Base-by-base conservation (phyloP, 306 rosid genomes). In the Lablab purpureus region DNA sequence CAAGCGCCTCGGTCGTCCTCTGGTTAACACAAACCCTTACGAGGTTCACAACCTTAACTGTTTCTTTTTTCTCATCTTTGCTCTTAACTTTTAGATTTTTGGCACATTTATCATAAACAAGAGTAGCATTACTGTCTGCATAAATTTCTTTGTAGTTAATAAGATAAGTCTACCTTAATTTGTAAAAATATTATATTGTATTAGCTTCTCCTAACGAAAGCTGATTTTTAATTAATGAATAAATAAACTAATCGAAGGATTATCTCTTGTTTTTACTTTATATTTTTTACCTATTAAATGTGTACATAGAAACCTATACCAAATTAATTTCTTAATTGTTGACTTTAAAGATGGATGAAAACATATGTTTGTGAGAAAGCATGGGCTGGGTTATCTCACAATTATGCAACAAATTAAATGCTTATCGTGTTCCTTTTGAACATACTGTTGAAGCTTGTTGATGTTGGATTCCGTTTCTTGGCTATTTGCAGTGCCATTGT, bases 1-100 rank as follows among this genome's bases (percentile, higher is more conserved):
- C 28, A 93, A 83, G 71, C 98, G 99, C 41, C 80, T 95, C 22
- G 99, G 99, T 13, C 99, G 99, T 8, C 99, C 99, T 49, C 97
- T 95, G 43, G 88, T 93, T 54, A 88, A 91, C 6, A 95, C 99
- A 7, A 93, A 86, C 68, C 81, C 94, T 70, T 95, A 95, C 36
- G 99, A 95, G 98, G 99, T 91, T 2, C 0, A 17, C 0, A 30
- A 30, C 21, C 19, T 3, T 27, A 0, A 2, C 65, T 58, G 3
- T 58, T 32, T 10, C 4, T 45, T 15, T 15, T 15, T 5, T 47
- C 7, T 47, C 23, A n/a, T n/a, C 19, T 50, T 0, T 50, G 2
- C 23, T n/a, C 11, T 50, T 50, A 7, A 50, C 18, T 50, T 50
- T 50, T n/a, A 18, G 18, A 50, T n/a, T 0, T 50, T 50, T 50